Base-by-base conservation (phyloP, 257 asterid species). In the Gentiana straminea region DNA sequence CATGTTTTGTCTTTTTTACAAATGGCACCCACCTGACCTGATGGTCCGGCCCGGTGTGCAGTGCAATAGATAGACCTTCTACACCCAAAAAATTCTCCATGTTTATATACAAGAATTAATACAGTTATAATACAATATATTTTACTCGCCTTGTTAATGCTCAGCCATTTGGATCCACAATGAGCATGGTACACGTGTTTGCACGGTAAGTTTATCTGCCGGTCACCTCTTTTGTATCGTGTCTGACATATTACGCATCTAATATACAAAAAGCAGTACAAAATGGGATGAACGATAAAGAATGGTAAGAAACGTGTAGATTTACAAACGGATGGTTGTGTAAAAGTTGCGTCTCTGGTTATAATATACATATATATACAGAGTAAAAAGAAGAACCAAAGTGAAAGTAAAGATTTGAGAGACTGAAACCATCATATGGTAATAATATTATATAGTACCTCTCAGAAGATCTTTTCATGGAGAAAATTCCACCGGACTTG, bases 161-260 rank as follows among this genome's bases (percentile, higher is more conserved):
- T 75, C 58, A 89, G 86, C 97, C 97, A 89, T 68, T 85, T 89
- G 69, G 97, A 83, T 62, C 90, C 95, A 43, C 97, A 89, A 6
- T 72, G 76, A 36, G 84, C 68, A 62, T 89, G 97, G 81, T 89
- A 89, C 8, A 80, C 83, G 68, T 89, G 97, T 65, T 83, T 85
- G 77, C 95, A 85, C 5, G 95, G 97, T 65, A 89, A 72, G 56
- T 75, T 74, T 68, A 88, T 79, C 58, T 79, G 97, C 7, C 82
- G 70, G 60, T 88, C 97, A 33, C 97, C 95, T 70, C 94, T 72
- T 83, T 81, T 88, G 33, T 88, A 88, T 54, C 78, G 77, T 95
- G 86, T 85, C 73, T 89, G 95, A 74, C 97, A 89, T 63, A 89
- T 89, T 44, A 89, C 95, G 32, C 97, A 89, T 66, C 97, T 89